phyloP scores from a whole-genome alignment of 345 rosid genomes.

The rapeseed (Brassica napus) region Da-Ae NC_063448.1:324501-325000 shows the following conservation, averaged over 20 bases:
- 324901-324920: conserved; percentile 60
- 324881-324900: conserved; percentile 60
- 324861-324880: conserved; percentile 76
- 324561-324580: conserved; percentile 86
- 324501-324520: conserved; percentile 57
- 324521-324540: conserved; percentile 67
- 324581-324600: conserved; percentile 88
- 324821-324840: conserved; percentile 80
- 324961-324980: conserved; percentile 65
- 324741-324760: conserved; percentile 71
- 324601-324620: conserved; percentile 66
- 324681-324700: conserved; percentile 81
- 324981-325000: conserved; percentile 60
- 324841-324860: conserved; percentile 77
- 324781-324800: conserved; percentile 65
- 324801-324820: conserved; percentile 77
- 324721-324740: conserved; percentile 49
- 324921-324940: conserved; percentile 85
- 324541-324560: conserved; percentile 72
- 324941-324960: conserved; percentile 68
- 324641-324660: conserved; percentile 29
- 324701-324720: conserved; percentile 55
- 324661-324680: conserved; percentile 52
- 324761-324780: conserved; percentile 72
- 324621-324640: conserved; percentile 66